Evolutionary conservation across 23 red algal genomes (phyloP).

Genomic region (Gracilaria gracilis): DNA sequence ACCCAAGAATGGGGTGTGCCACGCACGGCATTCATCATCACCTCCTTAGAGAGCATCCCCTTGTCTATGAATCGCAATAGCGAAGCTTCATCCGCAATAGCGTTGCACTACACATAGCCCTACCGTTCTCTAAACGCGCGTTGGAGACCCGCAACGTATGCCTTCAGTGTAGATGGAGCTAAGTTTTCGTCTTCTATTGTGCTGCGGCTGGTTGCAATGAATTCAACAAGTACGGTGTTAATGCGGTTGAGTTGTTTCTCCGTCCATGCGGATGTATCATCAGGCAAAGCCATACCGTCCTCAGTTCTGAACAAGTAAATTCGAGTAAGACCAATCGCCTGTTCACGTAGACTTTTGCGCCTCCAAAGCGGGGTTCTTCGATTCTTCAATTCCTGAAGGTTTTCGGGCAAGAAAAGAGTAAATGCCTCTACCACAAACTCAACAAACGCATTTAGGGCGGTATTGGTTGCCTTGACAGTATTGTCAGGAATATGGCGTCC

Average conservation of each 20-base stretch:
- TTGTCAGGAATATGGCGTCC: neutral
- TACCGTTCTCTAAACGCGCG: neutral
- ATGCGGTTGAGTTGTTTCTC: neutral
- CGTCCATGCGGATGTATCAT: neutral
- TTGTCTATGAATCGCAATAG: too few species aligned
- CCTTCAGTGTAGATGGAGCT: neutral
- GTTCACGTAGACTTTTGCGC: neutral
- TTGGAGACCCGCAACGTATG: neutral
- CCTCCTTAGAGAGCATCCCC: too few species aligned
- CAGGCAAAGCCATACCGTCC: neutral
- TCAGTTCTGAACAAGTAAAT: neutral
- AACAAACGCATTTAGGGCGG: neutral
- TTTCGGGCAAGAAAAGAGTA: neutral
- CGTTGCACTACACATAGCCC: neutral
- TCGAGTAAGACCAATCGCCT: neutral
- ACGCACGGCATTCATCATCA: too few species aligned
- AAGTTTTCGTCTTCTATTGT: neutral
- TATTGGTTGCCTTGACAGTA: neutral
- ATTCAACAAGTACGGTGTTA: neutral
- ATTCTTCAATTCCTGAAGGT: neutral
- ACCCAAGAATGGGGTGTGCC: too few species aligned
- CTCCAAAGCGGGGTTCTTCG: neutral
- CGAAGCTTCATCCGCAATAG: too few species aligned
- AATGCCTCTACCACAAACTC: neutral
- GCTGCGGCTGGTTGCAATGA: neutral